Base-by-base conservation (phyloP, 2,329 filamentous ascomycete species). In the Macrophomina pseudophaseolina region DNA sequence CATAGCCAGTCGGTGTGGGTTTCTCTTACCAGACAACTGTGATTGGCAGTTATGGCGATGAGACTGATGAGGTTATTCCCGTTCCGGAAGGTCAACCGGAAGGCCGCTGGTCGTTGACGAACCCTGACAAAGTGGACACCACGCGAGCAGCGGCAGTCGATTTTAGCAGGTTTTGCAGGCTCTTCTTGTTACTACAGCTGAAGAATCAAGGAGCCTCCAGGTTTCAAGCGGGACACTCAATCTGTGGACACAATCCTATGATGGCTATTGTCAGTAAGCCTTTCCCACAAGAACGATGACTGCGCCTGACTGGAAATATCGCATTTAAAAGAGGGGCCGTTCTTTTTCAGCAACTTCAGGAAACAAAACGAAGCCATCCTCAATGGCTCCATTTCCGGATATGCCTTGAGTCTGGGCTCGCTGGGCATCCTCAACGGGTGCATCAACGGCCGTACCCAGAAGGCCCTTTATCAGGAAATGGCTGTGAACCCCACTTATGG, bases 281-380 rank as follows among this genome's bases (percentile, higher is more conserved):
- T 32, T 6, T 40, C 2, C 33, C 12, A 16, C 30, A 6, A 5
- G 1, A 40, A 11, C 2, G 4, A 40, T 8, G 2, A 11, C n/a
- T n/a, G 2, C 32, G 9, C 2, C 32, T 38, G 8, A 16, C 30
- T 11, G 35, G 11, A 12, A 1, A 9, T 42, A 83, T 82, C 4
- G 9, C 5, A 53, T 3, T 32, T 7, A 4, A 0, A 9, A 60
- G 56, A 60, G 18, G 56, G 56, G 2, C 83, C 84, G 1, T 78
- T 76, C 32, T 87, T 87, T 74, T 87, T 82, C 76, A 82, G 83
- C 66, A 82, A 86, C 71, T 87, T 87, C 74, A 83, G 85, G 66
- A 76, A 86, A 53, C 83, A 87, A 68, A 87, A 87, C 65, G 73
- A 82, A 65, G 79, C 80, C 38, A 86, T 87, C 69, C 71, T 75